Conservation (phyloP, 2,329 filamentous ascomycete genomes). For the Ilyonectria destructans region DNA sequence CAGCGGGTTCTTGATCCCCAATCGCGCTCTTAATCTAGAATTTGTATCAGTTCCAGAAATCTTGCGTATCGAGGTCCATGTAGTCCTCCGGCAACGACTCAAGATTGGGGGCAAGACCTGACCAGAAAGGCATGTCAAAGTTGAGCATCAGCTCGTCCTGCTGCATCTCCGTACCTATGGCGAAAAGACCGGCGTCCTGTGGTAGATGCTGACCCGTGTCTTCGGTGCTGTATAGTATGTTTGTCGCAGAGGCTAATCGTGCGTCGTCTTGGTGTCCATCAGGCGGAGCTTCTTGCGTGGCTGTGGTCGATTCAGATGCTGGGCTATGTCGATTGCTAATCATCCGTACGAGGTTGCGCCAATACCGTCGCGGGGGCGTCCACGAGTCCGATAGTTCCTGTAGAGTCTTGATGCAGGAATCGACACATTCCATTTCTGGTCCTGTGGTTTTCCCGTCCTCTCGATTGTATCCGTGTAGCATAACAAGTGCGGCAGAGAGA, state of each 20-base stretch:
- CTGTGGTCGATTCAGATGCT: not conserved
- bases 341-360: not conserved
- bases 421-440: not conserved
- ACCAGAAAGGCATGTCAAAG: no score
- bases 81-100: not conserved
- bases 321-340: not conserved
- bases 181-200: no score
- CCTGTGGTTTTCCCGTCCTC: not conserved
- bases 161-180: no score
- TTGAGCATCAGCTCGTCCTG: no score
- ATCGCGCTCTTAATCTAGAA: no score
- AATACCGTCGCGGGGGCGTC: slow-evolving; percentile 3
- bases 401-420: slow-evolving; percentile 11
- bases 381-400: slow-evolving; percentile 15
- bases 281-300: not conserved
- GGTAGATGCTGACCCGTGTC: no score
- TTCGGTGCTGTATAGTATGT: no score
- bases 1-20: no score
- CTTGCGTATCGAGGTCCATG: no score
- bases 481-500: slow-evolving; percentile 9
- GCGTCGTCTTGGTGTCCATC: no score
- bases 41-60: no score
- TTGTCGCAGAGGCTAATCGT: no score
- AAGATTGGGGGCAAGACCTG: not conserved
- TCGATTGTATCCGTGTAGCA: not conserved